phyloP scores from a whole-genome alignment of 345 rosid species.

The Syzygium jambos region DNA sequence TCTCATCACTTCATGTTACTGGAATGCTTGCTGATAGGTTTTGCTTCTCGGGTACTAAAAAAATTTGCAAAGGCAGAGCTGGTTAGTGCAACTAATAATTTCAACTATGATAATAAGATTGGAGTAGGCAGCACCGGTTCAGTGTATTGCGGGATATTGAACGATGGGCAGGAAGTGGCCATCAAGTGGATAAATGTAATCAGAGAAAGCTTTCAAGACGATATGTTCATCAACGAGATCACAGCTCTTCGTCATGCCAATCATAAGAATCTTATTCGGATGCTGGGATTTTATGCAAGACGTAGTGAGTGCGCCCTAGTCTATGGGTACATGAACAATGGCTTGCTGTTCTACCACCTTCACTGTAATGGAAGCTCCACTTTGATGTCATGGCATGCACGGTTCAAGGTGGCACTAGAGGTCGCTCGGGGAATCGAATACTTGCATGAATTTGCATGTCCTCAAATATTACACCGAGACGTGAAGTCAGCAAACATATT shows the following conservation, averaged over 20 bases:
- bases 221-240: background rate
- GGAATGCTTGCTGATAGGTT: background rate
- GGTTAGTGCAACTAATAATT: background rate
- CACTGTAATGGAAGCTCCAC: background rate
- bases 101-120: background rate
- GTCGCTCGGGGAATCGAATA: background rate
- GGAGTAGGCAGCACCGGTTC: background rate
- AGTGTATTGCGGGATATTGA: background rate
- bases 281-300: background rate
- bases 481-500: background rate
- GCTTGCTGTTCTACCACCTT: background rate
- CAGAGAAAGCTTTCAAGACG: background rate
- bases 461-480: background rate
- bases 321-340: background rate
- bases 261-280: background rate
- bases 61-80: background rate
- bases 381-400: background rate
- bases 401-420: slow-evolving; percentile 1
- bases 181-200: background rate
- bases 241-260: background rate
- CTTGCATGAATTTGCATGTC: background rate
- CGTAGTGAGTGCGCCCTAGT: background rate
- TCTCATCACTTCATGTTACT: background rate
- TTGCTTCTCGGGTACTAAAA: background rate
- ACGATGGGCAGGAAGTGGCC: background rate